Base-by-base conservation (phyloP, 257 asterid genomes). In the Parsonsia alboflavescens region DNA sequence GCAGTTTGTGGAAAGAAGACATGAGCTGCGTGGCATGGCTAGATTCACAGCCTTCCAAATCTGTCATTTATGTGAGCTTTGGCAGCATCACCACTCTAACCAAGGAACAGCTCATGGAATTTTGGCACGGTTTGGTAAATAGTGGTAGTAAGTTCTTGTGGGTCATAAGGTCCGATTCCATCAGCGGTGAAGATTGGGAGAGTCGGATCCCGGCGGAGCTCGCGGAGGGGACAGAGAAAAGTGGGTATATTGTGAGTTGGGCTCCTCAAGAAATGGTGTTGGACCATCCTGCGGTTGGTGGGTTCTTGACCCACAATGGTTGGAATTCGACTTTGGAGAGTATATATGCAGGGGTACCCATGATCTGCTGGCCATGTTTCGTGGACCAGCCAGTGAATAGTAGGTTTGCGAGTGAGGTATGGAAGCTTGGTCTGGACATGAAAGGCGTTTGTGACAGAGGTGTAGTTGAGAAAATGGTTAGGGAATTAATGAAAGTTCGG, bases 21-120 rank as follows among this genome's bases (percentile, higher is more conserved):
- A 45, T 21, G 63, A 72, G 77, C 59, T 89, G 95, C 77, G 59
- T 89, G 15, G 65, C 83, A 10, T 89, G 96, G 96, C 89, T 89
- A 0, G 89, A 89, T 52, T 6, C 30, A 10, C 96, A 89, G 52
- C 84, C 84, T 13, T 4, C 61, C 17, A 82, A 56, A 54, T 89
- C 93, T 3, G 91, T 89, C 9, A 3, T 86, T 0, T 89, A 83
- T 49, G 89, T 86, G 28, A 89, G 96, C 86, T 82, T 89, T 63
- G 96, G 96, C 50, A 89, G 96, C 70, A 72, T 86, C 28, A 70
- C 81, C 0, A 52, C 77, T 0, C 71, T 88, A 36, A 82, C 83
- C 0, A 69, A 72, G 44, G 83, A 80, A 5, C 81, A 88, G 2
- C 77, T 85, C 12, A 62, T 81, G n/a, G 96, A 88, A 26, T 68